Base-by-base conservation (phyloP, 352 stramenopile genomes). In the Peronospora destructor region DNA sequence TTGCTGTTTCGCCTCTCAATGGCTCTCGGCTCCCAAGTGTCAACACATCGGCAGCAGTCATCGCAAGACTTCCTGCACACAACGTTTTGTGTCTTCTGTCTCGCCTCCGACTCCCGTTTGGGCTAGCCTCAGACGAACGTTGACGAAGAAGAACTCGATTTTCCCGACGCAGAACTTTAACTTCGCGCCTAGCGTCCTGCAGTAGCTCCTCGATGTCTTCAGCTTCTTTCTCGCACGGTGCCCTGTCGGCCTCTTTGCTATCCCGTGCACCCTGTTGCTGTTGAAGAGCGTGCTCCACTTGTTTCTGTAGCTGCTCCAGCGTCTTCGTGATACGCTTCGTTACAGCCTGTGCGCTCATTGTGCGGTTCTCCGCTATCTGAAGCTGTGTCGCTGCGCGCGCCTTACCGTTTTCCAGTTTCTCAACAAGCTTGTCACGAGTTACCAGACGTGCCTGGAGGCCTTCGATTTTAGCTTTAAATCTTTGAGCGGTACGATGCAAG, bases 121-220 rank as follows among this genome's bases (percentile, higher is more conserved):
- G 40, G 16, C 16, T 45, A 9, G 13, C 26, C 7, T 54, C 42
- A 5, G n/a, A 35, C 13, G 28, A 56, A 12, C 11, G 45, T 41
- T 66, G 61, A 47, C 60, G 61, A 14, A 64, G 66, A 5, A 77
- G 53, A 11, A 64, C 23, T 1, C 57, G 55, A 47, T 77, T 77
- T 34, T 80, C 57, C 26, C 64, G n/a, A 28, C 69, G 68, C 23
- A 77, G 41, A 4, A 53, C 55, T 49, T 47, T 46, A 23, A 69
- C 44, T 45, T 67, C 44, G 2, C 45, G 57, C 23, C 61, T 61
- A 32, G 68, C 68, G 6, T 78, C 71, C 3, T 75, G 45, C 17
- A 82, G 52, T 19, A 82, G 45, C 17, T 62, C 44, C 11, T 71
- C 62, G 45, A 62, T 57, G 26, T 59, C 56, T 42, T 43, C 10